phyloP scores from a whole-genome alignment of 1,284 basidiomycete genomes.

The Marasmius fiardii region DNA sequence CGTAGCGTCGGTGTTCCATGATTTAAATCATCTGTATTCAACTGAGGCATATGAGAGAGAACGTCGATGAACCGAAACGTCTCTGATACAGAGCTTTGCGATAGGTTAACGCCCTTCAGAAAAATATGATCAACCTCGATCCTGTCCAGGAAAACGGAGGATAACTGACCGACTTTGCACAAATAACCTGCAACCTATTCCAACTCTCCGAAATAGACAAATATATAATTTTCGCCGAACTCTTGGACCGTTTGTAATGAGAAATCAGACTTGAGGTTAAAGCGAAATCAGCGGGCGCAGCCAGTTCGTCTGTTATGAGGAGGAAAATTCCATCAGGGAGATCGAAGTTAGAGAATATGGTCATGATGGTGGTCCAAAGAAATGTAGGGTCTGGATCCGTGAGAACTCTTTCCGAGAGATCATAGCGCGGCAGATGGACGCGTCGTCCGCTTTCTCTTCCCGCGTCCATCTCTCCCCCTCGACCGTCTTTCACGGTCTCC shows the following conservation, averaged over 20 bases:
- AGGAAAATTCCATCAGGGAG: constrained; percentile 45
- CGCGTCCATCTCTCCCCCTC: too few species aligned
- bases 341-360: constrained; percentile 42
- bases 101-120: constrained; percentile 50
- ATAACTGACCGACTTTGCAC: constrained; percentile 52
- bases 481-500: too few species aligned
- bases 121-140: background rate
- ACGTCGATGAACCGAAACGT: constrained; percentile 53
- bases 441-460: too few species aligned
- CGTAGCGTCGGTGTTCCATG: constrained; percentile 12
- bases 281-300: constrained; percentile 65
- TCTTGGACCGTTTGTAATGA: constrained; percentile 30
- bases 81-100: constrained; percentile 38
- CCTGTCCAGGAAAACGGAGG: background rate
- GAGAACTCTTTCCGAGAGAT: too few species aligned
- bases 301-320: constrained; percentile 64
- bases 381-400: too few species aligned
- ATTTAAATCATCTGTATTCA: constrained; percentile 19
- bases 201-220: constrained; percentile 56
- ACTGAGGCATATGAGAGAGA: constrained; percentile 19
- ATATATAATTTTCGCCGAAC: constrained; percentile 34
- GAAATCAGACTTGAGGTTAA: constrained; percentile 48
- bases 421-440: too few species aligned
- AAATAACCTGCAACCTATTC: constrained; percentile 57
- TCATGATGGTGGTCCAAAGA: too few species aligned